Percentiles rank a stretch among this genome's conserved stretches.
These are phyloP conservation scores for Secale cereale DNA, from an alignment of 176 grass and related monocot species.

Conservation along the genomic window DNA sequence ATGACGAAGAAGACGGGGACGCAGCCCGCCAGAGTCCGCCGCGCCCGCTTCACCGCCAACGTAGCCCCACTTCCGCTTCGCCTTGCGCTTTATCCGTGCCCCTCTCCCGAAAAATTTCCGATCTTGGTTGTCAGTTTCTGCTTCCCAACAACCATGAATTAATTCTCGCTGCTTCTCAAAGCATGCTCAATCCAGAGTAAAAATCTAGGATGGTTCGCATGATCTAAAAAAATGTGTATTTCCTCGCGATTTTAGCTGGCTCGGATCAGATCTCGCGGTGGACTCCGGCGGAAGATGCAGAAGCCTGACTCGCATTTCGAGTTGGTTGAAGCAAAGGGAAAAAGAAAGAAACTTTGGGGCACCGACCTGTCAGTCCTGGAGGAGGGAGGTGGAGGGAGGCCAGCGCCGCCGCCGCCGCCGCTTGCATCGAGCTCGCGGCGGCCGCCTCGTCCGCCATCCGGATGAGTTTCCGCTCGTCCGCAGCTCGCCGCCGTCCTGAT, in stretches of 20 bases:
- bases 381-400: neutral
- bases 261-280: neutral
- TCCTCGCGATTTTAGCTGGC: neutral
- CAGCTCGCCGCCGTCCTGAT: neutral
- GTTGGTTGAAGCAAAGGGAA: neutral
- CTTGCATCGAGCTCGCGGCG: neutral
- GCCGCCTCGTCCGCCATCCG: neutral
- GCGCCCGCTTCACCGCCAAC: neutral
- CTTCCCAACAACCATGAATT: neutral
- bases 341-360: neutral
- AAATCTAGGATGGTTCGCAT: neutral
- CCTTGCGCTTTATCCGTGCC: neutral
- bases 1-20: neutral
- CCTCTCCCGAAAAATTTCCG: neutral
- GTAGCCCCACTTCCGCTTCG: slow-evolving; percentile 2
- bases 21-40: neutral
- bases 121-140: neutral
- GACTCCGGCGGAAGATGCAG: neutral
- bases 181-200: neutral
- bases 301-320: neutral
- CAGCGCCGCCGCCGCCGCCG: neutral
- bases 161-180: neutral
- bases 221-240: neutral
- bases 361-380: neutral
- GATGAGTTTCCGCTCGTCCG: neutral